These are phyloP conservation scores for Solanum virginianum DNA, from an alignment of 257 asterid species.

Conservation along the genomic window DNA sequence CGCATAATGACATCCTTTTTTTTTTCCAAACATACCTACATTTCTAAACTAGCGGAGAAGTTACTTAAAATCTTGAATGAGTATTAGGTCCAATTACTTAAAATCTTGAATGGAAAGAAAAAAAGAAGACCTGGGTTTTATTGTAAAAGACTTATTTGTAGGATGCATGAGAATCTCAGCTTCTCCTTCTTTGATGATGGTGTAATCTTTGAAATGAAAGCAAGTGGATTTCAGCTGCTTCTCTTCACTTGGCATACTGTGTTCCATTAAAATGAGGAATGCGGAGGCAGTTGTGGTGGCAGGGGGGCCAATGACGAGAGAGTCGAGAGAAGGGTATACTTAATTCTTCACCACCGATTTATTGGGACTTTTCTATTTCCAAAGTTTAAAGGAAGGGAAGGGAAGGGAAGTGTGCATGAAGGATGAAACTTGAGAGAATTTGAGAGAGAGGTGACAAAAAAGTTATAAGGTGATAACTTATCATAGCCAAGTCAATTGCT, in stretches of 20 bases:
- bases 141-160: slow-evolving; percentile 77
- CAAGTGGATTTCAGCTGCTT: slow-evolving; percentile 20
- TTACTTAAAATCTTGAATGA: no score
- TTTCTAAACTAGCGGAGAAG: not conserved
- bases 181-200: slow-evolving; percentile 72
- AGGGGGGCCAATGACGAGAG: not conserved
- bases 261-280: not conserved
- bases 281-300: not conserved
- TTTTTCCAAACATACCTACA: not conserved
- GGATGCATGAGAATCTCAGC: slow-evolving; percentile 92
- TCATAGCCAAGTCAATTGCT: no score
- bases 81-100: no score
- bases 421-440: no score
- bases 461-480: no score
- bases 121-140: slow-evolving; percentile 60
- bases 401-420: no score
- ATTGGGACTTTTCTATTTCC: no score
- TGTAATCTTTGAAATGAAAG: slow-evolving; percentile 48
- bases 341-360: no score
- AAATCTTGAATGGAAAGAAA: not conserved
- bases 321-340: not conserved
- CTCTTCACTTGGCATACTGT: slow-evolving; percentile 15
- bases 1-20: not conserved
- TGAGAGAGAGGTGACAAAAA: no score
- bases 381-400: no score